phyloP scores from a whole-genome alignment of 306 rosid genomes.

The Cucumis cinereus region DNA sequence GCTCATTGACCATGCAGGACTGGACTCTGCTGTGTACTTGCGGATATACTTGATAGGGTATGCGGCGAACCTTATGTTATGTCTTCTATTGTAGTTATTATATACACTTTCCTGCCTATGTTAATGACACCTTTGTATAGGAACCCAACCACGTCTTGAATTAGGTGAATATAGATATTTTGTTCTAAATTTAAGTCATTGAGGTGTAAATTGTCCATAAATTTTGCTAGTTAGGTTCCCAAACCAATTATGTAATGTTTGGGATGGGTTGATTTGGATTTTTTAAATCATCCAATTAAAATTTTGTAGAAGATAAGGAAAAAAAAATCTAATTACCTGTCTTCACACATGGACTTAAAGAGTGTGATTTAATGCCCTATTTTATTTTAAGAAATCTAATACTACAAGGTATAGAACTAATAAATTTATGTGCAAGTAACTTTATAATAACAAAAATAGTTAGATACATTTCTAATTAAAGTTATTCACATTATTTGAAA shows the following conservation, averaged over 20 bases:
- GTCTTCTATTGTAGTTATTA: neutral
- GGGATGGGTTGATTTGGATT: neutral
- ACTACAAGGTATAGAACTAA: neutral
- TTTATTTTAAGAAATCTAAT: neutral
- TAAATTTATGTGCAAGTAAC: neutral
- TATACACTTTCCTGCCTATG: neutral
- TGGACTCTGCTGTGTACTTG: constrained; percentile 91
- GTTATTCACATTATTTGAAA: neutral
- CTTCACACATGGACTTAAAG: neutral
- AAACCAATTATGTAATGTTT: neutral
- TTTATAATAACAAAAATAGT: neutral
- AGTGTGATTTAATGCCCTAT: neutral
- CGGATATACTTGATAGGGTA: constrained; percentile 93
- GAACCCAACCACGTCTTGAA: neutral
- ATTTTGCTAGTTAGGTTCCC: neutral
- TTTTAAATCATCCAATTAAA: neutral
- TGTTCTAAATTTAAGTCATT: neutral
- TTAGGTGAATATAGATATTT: neutral
- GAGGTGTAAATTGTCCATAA: neutral
- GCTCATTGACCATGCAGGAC: constrained; percentile 93
- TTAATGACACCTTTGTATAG: neutral
- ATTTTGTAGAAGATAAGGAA: neutral
- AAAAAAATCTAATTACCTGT: neutral
- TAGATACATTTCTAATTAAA: neutral
- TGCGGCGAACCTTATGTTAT: neutral